These are phyloP conservation scores for Fusarium subglutinans DNA, from an alignment of 2,329 filamentous ascomycete genomes.

Conservation along the genomic window DNA sequence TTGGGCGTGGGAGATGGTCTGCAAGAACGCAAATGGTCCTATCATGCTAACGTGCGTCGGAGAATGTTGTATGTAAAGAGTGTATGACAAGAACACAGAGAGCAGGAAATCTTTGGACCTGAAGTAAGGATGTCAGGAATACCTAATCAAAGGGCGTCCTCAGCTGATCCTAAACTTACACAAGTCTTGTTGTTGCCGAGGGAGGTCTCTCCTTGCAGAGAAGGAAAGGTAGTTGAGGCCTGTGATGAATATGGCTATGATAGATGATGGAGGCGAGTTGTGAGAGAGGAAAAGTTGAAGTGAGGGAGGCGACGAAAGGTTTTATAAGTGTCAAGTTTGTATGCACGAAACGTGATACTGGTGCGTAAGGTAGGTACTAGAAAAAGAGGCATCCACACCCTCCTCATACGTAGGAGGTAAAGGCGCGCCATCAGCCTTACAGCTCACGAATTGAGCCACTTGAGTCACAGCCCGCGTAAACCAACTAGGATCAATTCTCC, in stretches of 20 bases:
- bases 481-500: background rate
- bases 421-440: constrained; percentile 19
- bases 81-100: background rate
- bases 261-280: background rate
- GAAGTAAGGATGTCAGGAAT: background rate
- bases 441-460: background rate
- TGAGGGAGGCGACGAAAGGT: background rate
- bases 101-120: background rate
- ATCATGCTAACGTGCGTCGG: constrained; percentile 10
- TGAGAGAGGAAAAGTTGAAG: background rate
- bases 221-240: background rate
- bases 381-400: constrained; percentile 12
- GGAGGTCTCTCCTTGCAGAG: background rate
- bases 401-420: background rate
- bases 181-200: background rate
- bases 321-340: constrained; percentile 21
- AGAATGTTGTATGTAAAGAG: background rate
- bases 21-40: constrained; percentile 5
- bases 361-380: background rate
- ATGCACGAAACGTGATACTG: constrained; percentile 1
- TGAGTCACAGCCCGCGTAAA: constrained; percentile 27
- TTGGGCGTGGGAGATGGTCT: constrained; percentile 2
- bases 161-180: background rate
- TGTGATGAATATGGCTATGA: background rate
- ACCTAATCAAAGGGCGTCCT: background rate